Conservation (phyloP, 73 alveolate species). For the Loxodes magnus region DNA sequence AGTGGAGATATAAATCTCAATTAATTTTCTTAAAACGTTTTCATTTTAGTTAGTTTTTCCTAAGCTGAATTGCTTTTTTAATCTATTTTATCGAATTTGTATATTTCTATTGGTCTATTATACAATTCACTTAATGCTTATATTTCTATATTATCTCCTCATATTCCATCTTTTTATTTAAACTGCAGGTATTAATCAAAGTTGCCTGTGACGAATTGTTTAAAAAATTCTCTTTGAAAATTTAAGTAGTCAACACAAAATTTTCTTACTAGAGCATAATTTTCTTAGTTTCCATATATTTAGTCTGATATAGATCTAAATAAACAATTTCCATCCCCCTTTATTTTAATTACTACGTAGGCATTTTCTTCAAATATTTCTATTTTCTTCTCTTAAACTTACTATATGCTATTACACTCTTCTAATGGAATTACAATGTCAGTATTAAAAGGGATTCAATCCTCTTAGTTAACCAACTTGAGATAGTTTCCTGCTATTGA, state of each 20-base stretch:
- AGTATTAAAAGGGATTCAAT: no score
- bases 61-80: no score
- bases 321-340: slow-evolving; percentile 97
- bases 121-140: slow-evolving; percentile 88
- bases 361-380: slow-evolving; percentile 14
- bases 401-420: no score
- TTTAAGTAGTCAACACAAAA: slow-evolving; percentile 82
- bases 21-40: slow-evolving; percentile 86
- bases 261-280: slow-evolving; percentile 57
- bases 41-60: slow-evolving; percentile 74
- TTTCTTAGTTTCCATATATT: slow-evolving; percentile 78
- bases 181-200: slow-evolving; percentile 68
- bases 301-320: slow-evolving; percentile 91
- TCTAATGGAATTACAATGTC: no score
- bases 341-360: slow-evolving; percentile 39
- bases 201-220: slow-evolving; percentile 73
- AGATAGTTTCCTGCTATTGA: no score
- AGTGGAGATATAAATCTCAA: slow-evolving; percentile 52
- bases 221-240: slow-evolving; percentile 75
- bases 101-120: slow-evolving; percentile 88
- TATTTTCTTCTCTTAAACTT: no score
- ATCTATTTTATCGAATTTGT: no score
- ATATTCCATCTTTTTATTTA: slow-evolving; percentile 74
- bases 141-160: slow-evolving; percentile 98
- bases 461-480: no score